A percentile compares a stretch with the other conserved stretches of the same genome.
Conservation (phyloP, 2,329 filamentous ascomycete species). For the Ophiosphaerella herpotricha region DNA sequence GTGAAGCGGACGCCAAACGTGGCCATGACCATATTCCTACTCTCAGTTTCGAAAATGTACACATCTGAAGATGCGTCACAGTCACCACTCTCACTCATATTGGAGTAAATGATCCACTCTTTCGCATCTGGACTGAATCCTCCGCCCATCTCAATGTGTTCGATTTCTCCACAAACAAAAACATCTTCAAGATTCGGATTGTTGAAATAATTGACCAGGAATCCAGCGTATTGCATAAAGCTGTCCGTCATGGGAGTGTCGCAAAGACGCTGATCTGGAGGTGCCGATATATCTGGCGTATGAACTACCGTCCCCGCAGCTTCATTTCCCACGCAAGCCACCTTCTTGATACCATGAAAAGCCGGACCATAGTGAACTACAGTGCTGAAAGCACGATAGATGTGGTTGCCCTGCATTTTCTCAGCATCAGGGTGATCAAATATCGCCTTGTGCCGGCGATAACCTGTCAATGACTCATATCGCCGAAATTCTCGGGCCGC, state of each 20-base stretch:
- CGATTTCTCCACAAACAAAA: conserved; percentile 25
- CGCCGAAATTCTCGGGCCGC: background rate
- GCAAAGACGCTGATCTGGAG: too few relatives aligned
- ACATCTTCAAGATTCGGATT: conserved; percentile 21
- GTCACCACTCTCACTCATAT: conserved; percentile 5
- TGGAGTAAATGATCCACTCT: conserved; percentile 14
- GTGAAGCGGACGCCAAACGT: too few relatives aligned
- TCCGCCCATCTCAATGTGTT: conserved; percentile 19
- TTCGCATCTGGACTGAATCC: conserved; percentile 13
- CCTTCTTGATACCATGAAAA: conserved; percentile 36
- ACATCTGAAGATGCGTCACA: conserved; percentile 7
- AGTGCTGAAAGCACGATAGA: conserved; percentile 46
- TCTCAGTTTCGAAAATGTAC: conserved; percentile 13
- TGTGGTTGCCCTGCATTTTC: conserved; percentile 38
- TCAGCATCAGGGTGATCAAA: conserved; percentile 30
- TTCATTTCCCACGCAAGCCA: background rate
- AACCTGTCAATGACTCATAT: conserved; percentile 11
- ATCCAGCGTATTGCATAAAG: too few relatives aligned
- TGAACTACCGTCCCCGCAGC: too few relatives aligned
- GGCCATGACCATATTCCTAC: conserved; percentile 12
- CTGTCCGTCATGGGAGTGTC: too few relatives aligned
- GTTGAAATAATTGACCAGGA: conserved; percentile 28
- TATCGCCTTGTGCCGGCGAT: conserved; percentile 19
- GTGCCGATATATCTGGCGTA: too few relatives aligned
- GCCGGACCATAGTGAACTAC: conserved; percentile 43